Conservation (phyloP, 805 yeast species). For the Kuraishia capsulata region DNA sequence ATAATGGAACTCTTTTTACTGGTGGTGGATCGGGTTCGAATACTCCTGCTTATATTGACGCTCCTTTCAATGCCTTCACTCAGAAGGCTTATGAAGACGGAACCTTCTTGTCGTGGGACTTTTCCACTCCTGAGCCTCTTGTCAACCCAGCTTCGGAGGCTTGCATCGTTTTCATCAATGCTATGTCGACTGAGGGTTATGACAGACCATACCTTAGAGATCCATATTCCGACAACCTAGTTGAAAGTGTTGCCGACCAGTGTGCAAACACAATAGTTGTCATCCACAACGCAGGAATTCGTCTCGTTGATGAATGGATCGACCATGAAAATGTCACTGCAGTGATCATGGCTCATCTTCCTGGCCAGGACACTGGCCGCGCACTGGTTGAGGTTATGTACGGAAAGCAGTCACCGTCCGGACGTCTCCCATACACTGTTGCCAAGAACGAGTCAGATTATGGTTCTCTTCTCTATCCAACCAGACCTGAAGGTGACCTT, state of each 20-base stretch:
- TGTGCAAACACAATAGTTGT: slow-evolving; percentile 50
- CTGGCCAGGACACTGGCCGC: slow-evolving; percentile 36
- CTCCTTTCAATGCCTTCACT: slow-evolving; percentile 29
- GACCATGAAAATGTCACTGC: slow-evolving; percentile 51
- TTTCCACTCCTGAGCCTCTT: slow-evolving; percentile 40
- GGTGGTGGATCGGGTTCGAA: slow-evolving; percentile 65
- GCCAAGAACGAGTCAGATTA: slow-evolving; percentile 39
- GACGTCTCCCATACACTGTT: slow-evolving; percentile 53
- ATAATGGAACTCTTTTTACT: slow-evolving; percentile 43
- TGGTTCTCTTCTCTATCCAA: slow-evolving; percentile 4
- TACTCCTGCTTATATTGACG: slow-evolving; percentile 43
- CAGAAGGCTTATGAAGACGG: slow-evolving; percentile 29
- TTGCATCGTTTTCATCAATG: slow-evolving; percentile 49
- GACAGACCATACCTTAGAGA: slow-evolving; percentile 45
- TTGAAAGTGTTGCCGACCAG: slow-evolving; percentile 35
- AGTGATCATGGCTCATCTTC: slow-evolving; percentile 31
- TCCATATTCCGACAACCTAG: slow-evolving; percentile 48
- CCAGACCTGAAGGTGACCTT: slow-evolving; percentile 19
- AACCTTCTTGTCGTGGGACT: slow-evolving; percentile 34
- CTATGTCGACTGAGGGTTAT: slow-evolving; percentile 56
- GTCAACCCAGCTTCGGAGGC: slow-evolving; percentile 46
- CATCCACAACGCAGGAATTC: slow-evolving; percentile 51
- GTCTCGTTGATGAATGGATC: slow-evolving; percentile 45
- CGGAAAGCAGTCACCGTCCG: slow-evolving; percentile 55
- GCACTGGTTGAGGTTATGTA: slow-evolving; percentile 50